Conservation (phyloP, 768 basidiomycete genomes). For the Baorangia bicolor region DNA sequence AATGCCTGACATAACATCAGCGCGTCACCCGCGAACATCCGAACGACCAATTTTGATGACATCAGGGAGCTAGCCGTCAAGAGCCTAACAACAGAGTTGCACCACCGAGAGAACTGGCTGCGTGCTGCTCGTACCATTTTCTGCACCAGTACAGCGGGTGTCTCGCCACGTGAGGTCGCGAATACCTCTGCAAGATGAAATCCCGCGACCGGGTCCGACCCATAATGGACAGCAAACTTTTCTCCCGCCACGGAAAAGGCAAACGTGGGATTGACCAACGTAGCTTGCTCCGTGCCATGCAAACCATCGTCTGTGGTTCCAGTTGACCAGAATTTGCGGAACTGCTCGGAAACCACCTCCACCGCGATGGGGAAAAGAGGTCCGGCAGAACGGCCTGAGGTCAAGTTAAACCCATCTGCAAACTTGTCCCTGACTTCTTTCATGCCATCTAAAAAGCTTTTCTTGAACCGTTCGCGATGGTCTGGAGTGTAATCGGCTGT, state of each 20-base stretch:
- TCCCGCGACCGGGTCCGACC: slow-evolving; percentile 28
- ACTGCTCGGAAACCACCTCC: slow-evolving; percentile 15
- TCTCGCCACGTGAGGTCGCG: slow-evolving; percentile 4
- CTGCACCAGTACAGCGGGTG: slow-evolving; percentile 10
- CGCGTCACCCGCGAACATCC: slow-evolving; percentile 32
- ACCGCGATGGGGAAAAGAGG: slow-evolving; percentile 18
- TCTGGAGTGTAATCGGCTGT: slow-evolving; percentile 13
- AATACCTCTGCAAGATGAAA: slow-evolving; percentile 34
- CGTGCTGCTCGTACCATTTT: slow-evolving; percentile 20
- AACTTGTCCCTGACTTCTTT: slow-evolving; percentile 4
- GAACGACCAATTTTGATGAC: slow-evolving; percentile 19
- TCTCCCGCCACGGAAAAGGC: slow-evolving; percentile 25
- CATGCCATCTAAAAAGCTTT: slow-evolving; percentile 22
- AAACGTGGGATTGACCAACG: slow-evolving; percentile 31
- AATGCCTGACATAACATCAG: slow-evolving; percentile 30
- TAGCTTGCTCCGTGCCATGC: slow-evolving; percentile 10
- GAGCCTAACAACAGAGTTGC: slow-evolving; percentile 18
- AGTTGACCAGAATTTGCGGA: slow-evolving; percentile 25
- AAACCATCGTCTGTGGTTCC: slow-evolving; percentile 28
- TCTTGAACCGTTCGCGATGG: slow-evolving; percentile 11
- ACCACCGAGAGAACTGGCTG: slow-evolving; percentile 29
- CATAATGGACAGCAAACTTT: slow-evolving; percentile 30
- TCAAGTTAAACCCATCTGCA: background rate
- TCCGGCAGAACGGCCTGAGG: slow-evolving; percentile 29
- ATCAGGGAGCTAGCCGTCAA: background rate